Percentiles rank a stretch among this genome's conserved stretches.
phyloP scores from a whole-genome alignment of 1,284 basidiomycete genomes.

The Trametes sp. region DNA sequence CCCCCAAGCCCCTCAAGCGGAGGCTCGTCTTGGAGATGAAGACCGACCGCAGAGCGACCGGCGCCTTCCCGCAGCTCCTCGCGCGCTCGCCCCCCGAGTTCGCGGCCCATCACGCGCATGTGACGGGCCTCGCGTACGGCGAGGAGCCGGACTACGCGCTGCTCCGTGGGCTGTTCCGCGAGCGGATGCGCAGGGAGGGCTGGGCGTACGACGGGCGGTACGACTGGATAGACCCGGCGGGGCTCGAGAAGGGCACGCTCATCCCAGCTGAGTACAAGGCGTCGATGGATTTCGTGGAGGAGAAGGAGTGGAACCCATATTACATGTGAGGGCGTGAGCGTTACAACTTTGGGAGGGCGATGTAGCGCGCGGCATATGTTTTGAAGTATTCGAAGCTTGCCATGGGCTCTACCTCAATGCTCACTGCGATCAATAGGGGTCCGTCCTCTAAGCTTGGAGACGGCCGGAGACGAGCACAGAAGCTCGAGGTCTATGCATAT shows the following conservation, averaged over 20 bases:
- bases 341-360: too few relatives aligned
- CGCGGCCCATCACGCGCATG: conserved; percentile 22
- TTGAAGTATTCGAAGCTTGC: too few relatives aligned
- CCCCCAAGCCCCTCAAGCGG: neutral
- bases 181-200: conserved; percentile 15
- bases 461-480: too few relatives aligned
- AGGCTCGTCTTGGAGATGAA: neutral
- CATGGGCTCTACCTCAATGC: too few relatives aligned
- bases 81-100: conserved; percentile 20
- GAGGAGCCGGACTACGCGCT: conserved; percentile 23
- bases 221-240: conserved; percentile 17
- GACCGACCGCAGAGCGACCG: neutral
- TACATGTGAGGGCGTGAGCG: neutral
- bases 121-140: conserved; percentile 20
- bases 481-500: too few relatives aligned
- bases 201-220: conserved; percentile 22
- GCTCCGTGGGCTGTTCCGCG: conserved; percentile 15
- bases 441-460: too few relatives aligned
- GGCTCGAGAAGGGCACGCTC: conserved; percentile 8
- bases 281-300: conserved; percentile 7
- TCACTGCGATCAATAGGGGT: too few relatives aligned
- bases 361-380: too few relatives aligned
- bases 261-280: conserved; percentile 17
- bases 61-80: neutral
- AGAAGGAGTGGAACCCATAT: neutral